phyloP scores from a whole-genome alignment of 2,329 filamentous ascomycete genomes.

The Davidsoniella eucalypti region DNA sequence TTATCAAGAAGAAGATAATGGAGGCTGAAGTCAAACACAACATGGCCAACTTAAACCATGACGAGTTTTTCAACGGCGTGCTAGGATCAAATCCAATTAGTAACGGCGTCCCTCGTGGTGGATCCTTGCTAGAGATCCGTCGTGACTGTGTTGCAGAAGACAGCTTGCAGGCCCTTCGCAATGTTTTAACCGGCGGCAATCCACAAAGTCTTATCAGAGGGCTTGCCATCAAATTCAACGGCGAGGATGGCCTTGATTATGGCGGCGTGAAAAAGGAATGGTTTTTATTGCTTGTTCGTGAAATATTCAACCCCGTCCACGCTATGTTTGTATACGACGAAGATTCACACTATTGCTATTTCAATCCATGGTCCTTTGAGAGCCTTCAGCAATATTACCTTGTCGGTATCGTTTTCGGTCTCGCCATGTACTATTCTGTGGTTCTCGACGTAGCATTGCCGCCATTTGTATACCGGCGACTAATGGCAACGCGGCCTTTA shows the following conservation, averaged over 20 bases:
- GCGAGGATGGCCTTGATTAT: conserved; percentile 82
- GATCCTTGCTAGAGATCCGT: conserved; percentile 60
- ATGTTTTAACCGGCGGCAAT: conserved; percentile 59
- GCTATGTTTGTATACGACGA: conserved; percentile 89
- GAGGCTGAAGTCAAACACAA: conserved; percentile 77
- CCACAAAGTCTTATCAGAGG: conserved; percentile 81
- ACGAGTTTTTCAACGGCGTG: conserved; percentile 84
- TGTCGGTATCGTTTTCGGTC: conserved; percentile 69
- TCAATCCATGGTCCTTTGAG: conserved; percentile 80
- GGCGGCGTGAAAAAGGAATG: conserved; percentile 86
- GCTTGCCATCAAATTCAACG: conserved; percentile 66
- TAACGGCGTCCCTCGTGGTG: conserved; percentile 46
- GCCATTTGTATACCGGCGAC: conserved; percentile 76
- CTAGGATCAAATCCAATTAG: conserved; percentile 38
- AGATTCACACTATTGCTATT: conserved; percentile 81
- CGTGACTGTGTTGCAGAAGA: conserved; percentile 80
- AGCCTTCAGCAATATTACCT: conserved; percentile 85
- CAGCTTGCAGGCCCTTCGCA: conserved; percentile 68
- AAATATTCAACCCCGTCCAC: conserved; percentile 82
- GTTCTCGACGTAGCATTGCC: conserved; percentile 80
- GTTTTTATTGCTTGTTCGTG: conserved; percentile 75
- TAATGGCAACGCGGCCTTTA: conserved; percentile 42
- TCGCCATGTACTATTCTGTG: conserved; percentile 90
- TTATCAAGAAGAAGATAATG: conserved; percentile 79
- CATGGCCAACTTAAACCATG: conserved; percentile 75